Evolutionary conservation across 306 rosid genomes (phyloP).

Genomic region (Dalbergia cochinchinensis): DNA sequence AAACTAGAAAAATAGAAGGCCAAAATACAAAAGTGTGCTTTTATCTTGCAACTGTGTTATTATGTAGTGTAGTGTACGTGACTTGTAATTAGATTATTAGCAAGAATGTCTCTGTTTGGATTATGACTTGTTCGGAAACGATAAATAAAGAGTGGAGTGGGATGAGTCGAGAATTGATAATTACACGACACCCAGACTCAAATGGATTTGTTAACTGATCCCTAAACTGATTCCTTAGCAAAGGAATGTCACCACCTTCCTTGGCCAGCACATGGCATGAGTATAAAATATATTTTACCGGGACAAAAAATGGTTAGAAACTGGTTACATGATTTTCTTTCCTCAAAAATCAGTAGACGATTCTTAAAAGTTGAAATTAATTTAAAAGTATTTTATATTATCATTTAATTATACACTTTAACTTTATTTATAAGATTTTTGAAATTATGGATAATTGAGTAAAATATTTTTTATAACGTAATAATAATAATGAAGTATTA

Average conservation of each 20-base stretch:
- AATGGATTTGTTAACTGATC: conserved; percentile 87
- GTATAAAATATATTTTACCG: conserved; percentile 14
- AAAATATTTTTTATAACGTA: too few relatives aligned
- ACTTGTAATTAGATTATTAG: conserved; percentile 43
- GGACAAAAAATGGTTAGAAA: too few relatives aligned
- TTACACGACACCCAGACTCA: conserved; percentile 41
- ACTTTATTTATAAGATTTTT: too few relatives aligned
- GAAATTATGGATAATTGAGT: too few relatives aligned
- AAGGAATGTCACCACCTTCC: conserved; percentile 69
- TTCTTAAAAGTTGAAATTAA: too few relatives aligned
- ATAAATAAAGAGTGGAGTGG: neutral
- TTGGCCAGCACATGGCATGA: conserved; percentile 40
- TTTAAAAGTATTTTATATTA: too few relatives aligned
- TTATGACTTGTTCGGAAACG: conserved; percentile 21
- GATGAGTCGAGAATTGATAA: neutral
- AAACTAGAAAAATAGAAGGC: neutral
- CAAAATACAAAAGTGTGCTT: conserved; percentile 31
- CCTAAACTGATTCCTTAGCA: conserved; percentile 75
- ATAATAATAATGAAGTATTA: too few relatives aligned
- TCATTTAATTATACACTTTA: too few relatives aligned
- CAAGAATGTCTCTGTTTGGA: conserved; percentile 47
- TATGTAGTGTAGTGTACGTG: conserved; percentile 17
- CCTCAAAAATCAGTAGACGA: too few relatives aligned
- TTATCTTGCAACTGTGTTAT: conserved; percentile 33
- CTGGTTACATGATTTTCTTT: too few relatives aligned